phyloP scores from a whole-genome alignment of 176 grass and related monocot species.

The Ensete glaucum region DNA sequence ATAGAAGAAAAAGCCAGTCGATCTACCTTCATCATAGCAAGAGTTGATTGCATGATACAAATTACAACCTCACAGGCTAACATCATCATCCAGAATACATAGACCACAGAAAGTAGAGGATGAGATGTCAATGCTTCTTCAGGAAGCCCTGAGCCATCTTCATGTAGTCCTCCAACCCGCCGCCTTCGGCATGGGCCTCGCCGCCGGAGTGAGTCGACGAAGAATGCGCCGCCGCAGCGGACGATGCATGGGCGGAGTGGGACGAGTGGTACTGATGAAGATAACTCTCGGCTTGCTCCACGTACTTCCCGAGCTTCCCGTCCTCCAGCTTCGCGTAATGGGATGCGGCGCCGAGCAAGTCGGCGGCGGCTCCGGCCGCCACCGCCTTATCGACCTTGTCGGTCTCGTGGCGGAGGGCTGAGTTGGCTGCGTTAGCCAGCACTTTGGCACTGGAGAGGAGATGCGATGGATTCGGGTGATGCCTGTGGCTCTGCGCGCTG shows the following conservation, averaged over 20 bases:
- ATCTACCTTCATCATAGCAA: too few relatives aligned
- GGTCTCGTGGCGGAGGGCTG: constrained; percentile 43
- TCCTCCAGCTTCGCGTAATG: constrained; percentile 72
- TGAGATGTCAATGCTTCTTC: neutral
- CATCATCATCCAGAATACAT: too few relatives aligned
- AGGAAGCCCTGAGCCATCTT: constrained; percentile 30
- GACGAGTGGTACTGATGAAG: constrained; percentile 39
- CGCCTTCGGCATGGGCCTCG: constrained; percentile 16
- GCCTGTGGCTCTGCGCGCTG: constrained; percentile 16
- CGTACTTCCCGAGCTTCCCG: constrained; percentile 51
- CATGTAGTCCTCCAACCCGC: constrained; percentile 22
- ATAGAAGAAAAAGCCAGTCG: too few relatives aligned
- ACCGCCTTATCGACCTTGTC: constrained; percentile 73
- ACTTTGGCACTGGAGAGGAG: constrained; percentile 76
- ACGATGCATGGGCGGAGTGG: neutral
- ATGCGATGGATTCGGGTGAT: constrained; percentile 26
- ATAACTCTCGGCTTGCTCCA: constrained; percentile 71
- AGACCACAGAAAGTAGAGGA: neutral
- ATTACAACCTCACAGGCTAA: too few relatives aligned
- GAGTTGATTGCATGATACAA: too few relatives aligned
- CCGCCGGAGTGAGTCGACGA: constrained; percentile 11
- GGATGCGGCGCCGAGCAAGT: constrained; percentile 67
- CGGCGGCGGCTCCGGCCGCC: constrained; percentile 46
- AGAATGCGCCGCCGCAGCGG: constrained; percentile 18
- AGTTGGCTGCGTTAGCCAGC: constrained; percentile 57